A percentile compares a stretch with the other conserved stretches of the same genome.
phyloP scores from a whole-genome alignment of 495 filamentous ascomycete species.

The Parathielavia hyrcaniae region DNA sequence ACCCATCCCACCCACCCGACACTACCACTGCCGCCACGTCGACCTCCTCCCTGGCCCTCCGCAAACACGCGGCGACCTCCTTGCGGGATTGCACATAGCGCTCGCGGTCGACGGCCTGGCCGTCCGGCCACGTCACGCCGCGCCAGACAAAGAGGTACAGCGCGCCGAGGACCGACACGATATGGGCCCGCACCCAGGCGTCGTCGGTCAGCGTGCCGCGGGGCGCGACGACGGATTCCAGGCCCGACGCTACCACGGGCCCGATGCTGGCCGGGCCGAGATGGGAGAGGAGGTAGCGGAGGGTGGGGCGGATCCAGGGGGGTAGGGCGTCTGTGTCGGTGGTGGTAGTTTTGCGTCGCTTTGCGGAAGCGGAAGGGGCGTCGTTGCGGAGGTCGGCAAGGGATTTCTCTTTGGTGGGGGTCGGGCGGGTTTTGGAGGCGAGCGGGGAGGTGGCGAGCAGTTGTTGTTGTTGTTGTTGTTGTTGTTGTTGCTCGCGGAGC shows the following conservation, averaged over 20 bases:
- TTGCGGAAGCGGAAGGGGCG: slow-evolving; percentile 16
- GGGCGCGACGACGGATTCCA: slow-evolving; percentile 39
- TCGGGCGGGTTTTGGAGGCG: slow-evolving; percentile 13
- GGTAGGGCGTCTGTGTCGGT: slow-evolving; percentile 41
- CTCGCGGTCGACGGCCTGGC: slow-evolving; percentile 34
- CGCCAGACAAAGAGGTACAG: slow-evolving; percentile 58
- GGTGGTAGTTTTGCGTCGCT: neutral
- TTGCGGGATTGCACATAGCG: slow-evolving; percentile 38
- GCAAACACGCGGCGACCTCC: slow-evolving; percentile 36
- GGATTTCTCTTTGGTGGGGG: slow-evolving; percentile 33
- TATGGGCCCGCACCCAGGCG: slow-evolving; percentile 48
- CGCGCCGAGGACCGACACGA: slow-evolving; percentile 55
- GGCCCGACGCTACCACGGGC: slow-evolving; percentile 40
- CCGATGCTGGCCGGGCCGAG: slow-evolving; percentile 35
- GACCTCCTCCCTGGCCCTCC: slow-evolving; percentile 32
- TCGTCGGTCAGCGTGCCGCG: slow-evolving; percentile 37
- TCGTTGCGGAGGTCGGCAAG: slow-evolving; percentile 33
- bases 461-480: neutral
- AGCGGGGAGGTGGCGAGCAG: slow-evolving; percentile 19
- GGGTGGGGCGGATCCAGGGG: slow-evolving; percentile 58
- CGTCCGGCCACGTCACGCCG: slow-evolving; percentile 32
- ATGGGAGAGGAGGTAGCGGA: slow-evolving; percentile 55
- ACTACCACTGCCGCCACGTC: slow-evolving; percentile 1
- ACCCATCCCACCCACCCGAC: slow-evolving; percentile 45
- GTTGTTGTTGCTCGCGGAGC: slow-evolving; percentile 24